These are phyloP conservation scores for Apiotrichum gracile DNA, from an alignment of 1,284 basidiomycete genomes.

Conservation along the genomic window DNA sequence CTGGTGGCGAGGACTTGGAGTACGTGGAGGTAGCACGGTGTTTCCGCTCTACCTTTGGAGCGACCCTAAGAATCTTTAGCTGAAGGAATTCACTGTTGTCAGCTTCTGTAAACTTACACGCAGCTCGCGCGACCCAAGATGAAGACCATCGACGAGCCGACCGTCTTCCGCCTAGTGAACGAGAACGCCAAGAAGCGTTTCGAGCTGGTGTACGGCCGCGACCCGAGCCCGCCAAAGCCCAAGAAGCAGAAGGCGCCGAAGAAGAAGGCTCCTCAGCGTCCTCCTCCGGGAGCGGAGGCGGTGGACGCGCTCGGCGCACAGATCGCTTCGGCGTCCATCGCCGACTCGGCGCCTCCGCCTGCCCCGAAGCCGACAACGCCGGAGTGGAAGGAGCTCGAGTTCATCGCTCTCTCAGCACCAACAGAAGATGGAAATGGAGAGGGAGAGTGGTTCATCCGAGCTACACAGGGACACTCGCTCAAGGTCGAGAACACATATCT, in stretches of 20 bases:
- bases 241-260: conserved; percentile 20
- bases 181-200: conserved; percentile 73
- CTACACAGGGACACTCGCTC: conserved; percentile 89
- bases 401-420: conserved; percentile 20
- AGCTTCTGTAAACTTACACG: not conserved
- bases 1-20: too few species aligned
- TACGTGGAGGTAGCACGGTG: too few species aligned
- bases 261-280: conserved; percentile 13
- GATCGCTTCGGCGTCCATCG: not conserved
- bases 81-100: not conserved
- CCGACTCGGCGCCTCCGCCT: not conserved
- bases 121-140: conserved; percentile 57
- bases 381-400: conserved; percentile 24
- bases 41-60: too few species aligned
- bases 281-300: not conserved
- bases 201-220: conserved; percentile 59
- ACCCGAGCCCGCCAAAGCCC: conserved; percentile 41
- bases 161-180: conserved; percentile 65
- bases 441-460: conserved; percentile 72
- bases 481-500: conserved; percentile 57
- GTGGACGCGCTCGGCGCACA: not conserved
- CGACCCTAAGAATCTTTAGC: too few species aligned
- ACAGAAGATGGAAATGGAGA: not conserved
- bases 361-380: not conserved
- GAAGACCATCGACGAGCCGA: conserved; percentile 54